These are phyloP conservation scores for Leptodermis oblonga DNA, from an alignment of 257 asterid species.

Conservation along the genomic window DNA sequence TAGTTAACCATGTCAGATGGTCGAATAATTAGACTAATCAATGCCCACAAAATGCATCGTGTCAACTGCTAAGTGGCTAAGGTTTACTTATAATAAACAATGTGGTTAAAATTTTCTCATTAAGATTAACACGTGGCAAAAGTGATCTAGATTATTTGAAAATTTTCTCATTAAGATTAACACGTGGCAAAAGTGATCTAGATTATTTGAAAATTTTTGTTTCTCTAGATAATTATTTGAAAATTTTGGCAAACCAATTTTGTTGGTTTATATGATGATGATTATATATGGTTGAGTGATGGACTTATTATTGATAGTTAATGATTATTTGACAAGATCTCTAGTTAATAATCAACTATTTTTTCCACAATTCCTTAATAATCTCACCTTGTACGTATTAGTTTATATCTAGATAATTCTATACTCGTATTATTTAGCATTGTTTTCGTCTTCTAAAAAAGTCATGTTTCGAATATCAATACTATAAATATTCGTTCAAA, in stretches of 20 bases:
- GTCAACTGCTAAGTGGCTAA: background rate
- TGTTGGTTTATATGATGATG: background rate
- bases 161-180: background rate
- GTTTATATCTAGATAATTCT: too few species aligned
- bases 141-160: background rate
- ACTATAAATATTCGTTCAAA: too few species aligned
- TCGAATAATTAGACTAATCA: background rate
- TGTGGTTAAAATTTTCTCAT: background rate
- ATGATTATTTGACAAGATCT: constrained; percentile 2
- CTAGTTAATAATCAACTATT: background rate
- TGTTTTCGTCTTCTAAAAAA: too few species aligned
- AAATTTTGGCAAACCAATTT: too few species aligned
- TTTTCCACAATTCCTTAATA: too few species aligned
- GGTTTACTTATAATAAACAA: background rate
- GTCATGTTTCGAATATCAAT: too few species aligned
- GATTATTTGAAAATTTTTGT: background rate
- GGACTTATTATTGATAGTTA: background rate
- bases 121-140: background rate
- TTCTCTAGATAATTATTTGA: too few species aligned
- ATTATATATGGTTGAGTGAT: background rate
- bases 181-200: background rate
- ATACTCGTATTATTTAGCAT: too few species aligned
- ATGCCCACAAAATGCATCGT: background rate
- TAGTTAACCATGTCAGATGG: background rate
- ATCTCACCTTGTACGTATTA: too few species aligned